Base-by-base conservation (phyloP, 2,329 filamentous ascomycete species). In the Ceratocystiopsis sp. region DNA sequence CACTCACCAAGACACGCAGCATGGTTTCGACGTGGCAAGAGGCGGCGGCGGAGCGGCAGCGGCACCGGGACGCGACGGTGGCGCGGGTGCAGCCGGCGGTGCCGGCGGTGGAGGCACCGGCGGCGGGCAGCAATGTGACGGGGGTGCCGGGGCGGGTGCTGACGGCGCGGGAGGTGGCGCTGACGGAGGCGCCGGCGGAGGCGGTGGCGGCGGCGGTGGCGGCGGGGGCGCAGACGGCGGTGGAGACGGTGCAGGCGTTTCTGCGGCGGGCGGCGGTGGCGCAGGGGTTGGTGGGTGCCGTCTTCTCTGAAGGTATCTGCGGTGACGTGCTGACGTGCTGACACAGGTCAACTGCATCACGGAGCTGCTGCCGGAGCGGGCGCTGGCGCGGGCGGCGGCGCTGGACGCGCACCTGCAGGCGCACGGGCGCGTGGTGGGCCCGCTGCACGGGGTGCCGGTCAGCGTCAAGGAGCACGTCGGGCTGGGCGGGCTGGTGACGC, bases 401-500 rank as follows among this genome's bases (percentile, higher is more conserved):
- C 58, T 69, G 2, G 75, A 80, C 51, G 59, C 61, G n/a, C 57
- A 73, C 46, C 49, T 73, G 2, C 57, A 59, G n/a, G 51, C 51
- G 32, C 67, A 66, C 1, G 65, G 68, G 11, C 58, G 68, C 35
- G 57, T 63, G 0, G 18, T 64, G 1, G 80, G 80, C 0, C 78
- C 79, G 2, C 64, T 85, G 2, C 80, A 84, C 55, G 80, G 55
- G 46, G 62, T 80, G 1, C 75, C 75, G 3, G 58, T 79, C 29
- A 75, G 76, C 0, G 65, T 85, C 39, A 85, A 85, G 53, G 80
- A 84, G 59, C 76, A 78, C 53, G 78, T 83, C 62, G 69, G 81
- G 45, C 60, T 81, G 14, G 55, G 57, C 2, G 75, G 74, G 7
- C 63, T 74, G 13, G 74, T 78, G 48, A 63, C 72, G 18, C 77